phyloP scores from a whole-genome alignment of 1,284 basidiomycete genomes.

The Leccinum proximum region DNA sequence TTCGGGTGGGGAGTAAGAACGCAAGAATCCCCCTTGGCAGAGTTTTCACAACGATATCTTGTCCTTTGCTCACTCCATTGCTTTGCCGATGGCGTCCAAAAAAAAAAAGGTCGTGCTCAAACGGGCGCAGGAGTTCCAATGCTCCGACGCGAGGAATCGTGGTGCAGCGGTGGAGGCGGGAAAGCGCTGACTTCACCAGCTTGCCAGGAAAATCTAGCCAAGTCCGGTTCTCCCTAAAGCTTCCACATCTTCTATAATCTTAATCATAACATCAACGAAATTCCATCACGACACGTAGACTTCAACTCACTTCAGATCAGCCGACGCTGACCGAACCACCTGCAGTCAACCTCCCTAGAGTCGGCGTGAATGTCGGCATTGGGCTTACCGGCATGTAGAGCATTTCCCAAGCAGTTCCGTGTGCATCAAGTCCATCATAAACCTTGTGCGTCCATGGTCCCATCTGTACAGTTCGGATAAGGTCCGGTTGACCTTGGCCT shows the following conservation, averaged over 20 bases:
- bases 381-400: slow-evolving; percentile 86
- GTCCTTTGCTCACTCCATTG: slow-evolving; percentile 86
- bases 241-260: slow-evolving; percentile 53
- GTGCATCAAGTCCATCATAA: slow-evolving; percentile 91
- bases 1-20: slow-evolving; percentile 93
- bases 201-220: too few species aligned
- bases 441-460: slow-evolving; percentile 97
- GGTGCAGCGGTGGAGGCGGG: slow-evolving; percentile 41
- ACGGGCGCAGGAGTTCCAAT: slow-evolving; percentile 64
- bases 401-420: slow-evolving; percentile 96
- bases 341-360: neutral
- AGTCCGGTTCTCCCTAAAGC: slow-evolving; percentile 34
- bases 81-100: slow-evolving; percentile 80
- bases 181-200: too few species aligned
- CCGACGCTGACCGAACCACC: too few species aligned
- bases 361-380: neutral
- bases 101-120: slow-evolving; percentile 75
- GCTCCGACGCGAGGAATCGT: slow-evolving; percentile 48
- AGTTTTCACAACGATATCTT: slow-evolving; percentile 93
- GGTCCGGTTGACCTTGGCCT: slow-evolving; percentile 79
- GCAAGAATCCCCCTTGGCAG: slow-evolving; percentile 90
- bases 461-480: slow-evolving; percentile 95
- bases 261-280: too few species aligned
- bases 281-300: too few species aligned
- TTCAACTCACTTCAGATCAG: too few species aligned